Base-by-base conservation (phyloP, 108 stramenopile genomes). In the Pseudonitzschia pungens region DNA sequence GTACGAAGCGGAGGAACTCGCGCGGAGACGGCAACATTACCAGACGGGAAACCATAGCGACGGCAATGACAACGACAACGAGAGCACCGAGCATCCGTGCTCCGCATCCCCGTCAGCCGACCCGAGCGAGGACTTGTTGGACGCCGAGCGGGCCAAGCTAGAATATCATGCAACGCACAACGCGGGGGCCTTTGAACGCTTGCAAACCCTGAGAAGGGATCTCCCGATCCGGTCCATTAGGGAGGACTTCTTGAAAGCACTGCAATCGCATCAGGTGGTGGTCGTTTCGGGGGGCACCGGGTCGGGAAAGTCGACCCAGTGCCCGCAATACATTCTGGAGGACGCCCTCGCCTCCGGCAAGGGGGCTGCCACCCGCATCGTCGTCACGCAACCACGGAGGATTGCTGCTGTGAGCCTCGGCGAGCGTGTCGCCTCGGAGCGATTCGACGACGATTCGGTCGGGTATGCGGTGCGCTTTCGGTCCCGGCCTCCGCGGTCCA, bases 341-440 rank as follows among this genome's bases (percentile, higher is more conserved):
- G 77, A 69, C 28, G 45, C 43, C 21, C 21, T 48, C 21, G 51
- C 85, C 70, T 58, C 81, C 86, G 51, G 65, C 2, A 0, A 26
- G 21, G 45, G 26, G n/a, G 9, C 27, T 54, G 40, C 20, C 63
- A 59, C 78, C 20, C 68, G 85, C 52, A 89, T 89, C 67, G 56
- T 96, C 54, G 93, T 95, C 0, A 95, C 97, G 14, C 96, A 98
- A 81, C 96, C 97, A 22, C 79, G 96, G 31, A 79, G 92, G 50
- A 87, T 98, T 29, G 89, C 93, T 33, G 96, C 96, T 43, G 92
- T 87, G 22, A 77, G 89, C 26, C 77, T 98, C 4, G 93, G 95
- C 12, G 87, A 96, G 52, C 92, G 96, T 26, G 96, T 98, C 29
- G 82, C 96, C 16, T 40, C 65, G 18, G 96, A 98, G 73, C 65